Evolutionary conservation across 192 early-diverging fungal genomes (phyloP), one percentile per base, ranked within the genome.

Genomic region (Entrophospora sp.): DNA sequence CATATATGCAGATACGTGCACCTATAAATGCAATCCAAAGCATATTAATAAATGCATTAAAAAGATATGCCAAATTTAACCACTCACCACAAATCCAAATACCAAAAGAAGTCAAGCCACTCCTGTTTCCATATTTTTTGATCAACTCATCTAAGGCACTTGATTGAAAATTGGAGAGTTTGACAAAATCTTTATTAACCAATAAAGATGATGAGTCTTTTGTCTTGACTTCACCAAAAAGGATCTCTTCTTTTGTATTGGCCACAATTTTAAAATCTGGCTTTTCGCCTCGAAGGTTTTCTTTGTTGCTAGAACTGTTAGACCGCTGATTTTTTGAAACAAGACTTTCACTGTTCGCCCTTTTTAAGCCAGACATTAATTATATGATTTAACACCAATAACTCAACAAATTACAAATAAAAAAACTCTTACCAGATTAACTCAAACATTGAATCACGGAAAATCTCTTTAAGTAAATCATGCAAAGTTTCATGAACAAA

Each of bases 121-220:
- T 58, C 22, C 20, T 58, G 53, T 57, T 57, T 6, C 53, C 53
- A 37, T 57, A 35, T 57, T 35, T 57, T 35, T 57, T 57, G 22
- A 57, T 22, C 25, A 57, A 35, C 32, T 57, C 53, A 22, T 57
- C 32, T 57, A 57, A 57, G 53, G 53, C 53, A 35, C 32, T n/a
- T 22, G 53, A 13, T 57, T 57, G 32, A 24, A 57, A 57, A 22
- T 57, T 57, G 55, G 32, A 57, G 6, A 57, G 12, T 36, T 57
- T 57, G 14, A 57, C 1, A 25, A 57, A 18, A 36, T 57, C 55
- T 57, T 57, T 57, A 57, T 57, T 57, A 22, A 57, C n/a, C 55
- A 57, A 57, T 57, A 57, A 36, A 38, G 55, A 57, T n/a, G 3
- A n/a, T 27, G 51, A 53, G 20, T 53, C 51, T 53, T 53, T 53